Evolutionary conservation across 495 filamentous ascomycete genomes (phyloP), one percentile per base, ranked within the genome.

Genomic region (Aspergillus cavernicola): DNA sequence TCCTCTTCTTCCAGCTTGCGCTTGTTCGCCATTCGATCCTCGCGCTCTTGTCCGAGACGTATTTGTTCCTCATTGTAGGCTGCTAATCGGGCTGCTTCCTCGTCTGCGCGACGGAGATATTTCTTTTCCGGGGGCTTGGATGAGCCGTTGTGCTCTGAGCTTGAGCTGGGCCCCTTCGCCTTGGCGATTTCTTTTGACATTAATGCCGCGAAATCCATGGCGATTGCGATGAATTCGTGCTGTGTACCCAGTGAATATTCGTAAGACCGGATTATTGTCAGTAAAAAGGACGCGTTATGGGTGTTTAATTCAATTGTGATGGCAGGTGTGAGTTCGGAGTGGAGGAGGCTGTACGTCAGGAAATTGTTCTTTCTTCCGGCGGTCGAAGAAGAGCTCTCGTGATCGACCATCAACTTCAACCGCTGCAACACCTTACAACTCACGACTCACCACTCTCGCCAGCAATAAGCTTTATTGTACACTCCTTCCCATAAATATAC

Each of bases 191-290:
- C 88, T 53, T 86, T 83, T 60, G 87, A 82, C 88, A 98, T 92
- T 35, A 98, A 76, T 9, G 89, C 79, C 41, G 89, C 90, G 78
- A 98, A 97, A 69, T 98, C 91, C 93, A 98, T 98, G 63, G 22
- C 74, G 63, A 64, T 52, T n/a, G n/a, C n/a, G n/a, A n/a, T n/a
- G n/a, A n/a, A n/a, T n/a, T 38, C n/a, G n/a, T n/a, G n/a, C n/a
- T n/a, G n/a, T n/a, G n/a, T n/a, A n/a, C n/a, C n/a, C n/a, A n/a
- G n/a, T n/a, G n/a, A n/a, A n/a, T n/a, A n/a, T n/a, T n/a, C n/a
- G n/a, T n/a, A n/a, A n/a, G n/a, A n/a, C n/a, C n/a, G n/a, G n/a
- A n/a, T n/a, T n/a, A n/a, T n/a, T n/a, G n/a, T n/a, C n/a, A n/a
- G 13, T 22, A n/a, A 13, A 36, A 19, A 20, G 26, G 28, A 18